Conservation (phyloP, 2,329 filamentous ascomycete genomes). For the Cryphonectria nitschkei region DNA sequence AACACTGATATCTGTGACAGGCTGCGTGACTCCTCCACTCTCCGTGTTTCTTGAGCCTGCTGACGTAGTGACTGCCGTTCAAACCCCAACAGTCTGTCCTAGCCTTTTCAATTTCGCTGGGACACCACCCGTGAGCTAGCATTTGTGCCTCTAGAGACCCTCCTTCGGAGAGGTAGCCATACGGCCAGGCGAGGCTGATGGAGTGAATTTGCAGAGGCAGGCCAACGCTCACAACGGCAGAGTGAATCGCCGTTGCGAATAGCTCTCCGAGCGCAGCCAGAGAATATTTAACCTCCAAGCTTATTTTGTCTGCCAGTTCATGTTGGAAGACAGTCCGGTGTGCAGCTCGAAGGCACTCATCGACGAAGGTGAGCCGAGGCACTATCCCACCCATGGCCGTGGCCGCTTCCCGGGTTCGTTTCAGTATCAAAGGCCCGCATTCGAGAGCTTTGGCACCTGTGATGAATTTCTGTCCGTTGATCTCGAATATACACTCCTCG, state of each 20-base stretch:
- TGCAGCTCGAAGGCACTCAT: background rate
- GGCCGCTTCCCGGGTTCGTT: background rate
- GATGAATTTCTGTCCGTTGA: background rate
- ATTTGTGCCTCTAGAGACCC: constrained; percentile 34
- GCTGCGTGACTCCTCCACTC: constrained; percentile 31
- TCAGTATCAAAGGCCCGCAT: background rate
- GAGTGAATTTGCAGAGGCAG: constrained; percentile 16
- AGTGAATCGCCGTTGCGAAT: constrained; percentile 29
- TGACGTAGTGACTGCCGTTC: constrained; percentile 34
- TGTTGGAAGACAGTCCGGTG: background rate
- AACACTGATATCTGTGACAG: constrained; percentile 36
- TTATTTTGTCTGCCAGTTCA: background rate
- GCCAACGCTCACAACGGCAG: constrained; percentile 22
- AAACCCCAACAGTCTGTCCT: constrained; percentile 32
- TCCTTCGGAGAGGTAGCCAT: constrained; percentile 22
- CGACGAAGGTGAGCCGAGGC: background rate
- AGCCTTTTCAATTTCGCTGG: constrained; percentile 38
- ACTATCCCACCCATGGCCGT: background rate
- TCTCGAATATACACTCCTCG: background rate
- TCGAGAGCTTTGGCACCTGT: background rate
- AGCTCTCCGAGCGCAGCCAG: constrained; percentile 37
- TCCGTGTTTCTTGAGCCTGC: constrained; percentile 30
- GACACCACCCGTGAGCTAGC: constrained; percentile 39
- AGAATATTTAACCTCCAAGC: constrained; percentile 34
- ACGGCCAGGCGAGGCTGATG: background rate